These are phyloP conservation scores for Pterula multifida DNA, from an alignment of 1,284 basidiomycete genomes.

Conservation along the genomic window DNA sequence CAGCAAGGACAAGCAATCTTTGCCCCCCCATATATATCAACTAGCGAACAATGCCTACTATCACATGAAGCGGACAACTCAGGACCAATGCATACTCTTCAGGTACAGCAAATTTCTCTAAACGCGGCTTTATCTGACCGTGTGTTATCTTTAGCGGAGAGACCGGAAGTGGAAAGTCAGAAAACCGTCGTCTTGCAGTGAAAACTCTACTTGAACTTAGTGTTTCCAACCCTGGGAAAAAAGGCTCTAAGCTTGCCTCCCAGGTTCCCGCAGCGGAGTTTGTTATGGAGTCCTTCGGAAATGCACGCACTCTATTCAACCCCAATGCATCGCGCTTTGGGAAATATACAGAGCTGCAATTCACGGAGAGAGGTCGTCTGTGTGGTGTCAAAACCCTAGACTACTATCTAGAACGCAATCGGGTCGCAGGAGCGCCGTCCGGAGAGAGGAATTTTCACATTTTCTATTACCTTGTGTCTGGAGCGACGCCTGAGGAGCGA, in stretches of 20 bases:
- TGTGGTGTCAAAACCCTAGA: conserved; percentile 91
- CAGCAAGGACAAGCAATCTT: conserved; percentile 34
- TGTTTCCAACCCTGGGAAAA: conserved; percentile 85
- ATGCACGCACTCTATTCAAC: conserved; percentile 82
- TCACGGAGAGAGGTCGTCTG: conserved; percentile 80
- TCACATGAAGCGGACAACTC: conserved; percentile 88
- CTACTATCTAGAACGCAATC: conserved; percentile 89
- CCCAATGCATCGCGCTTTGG: conserved; percentile 87
- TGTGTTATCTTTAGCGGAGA: conserved; percentile 54
- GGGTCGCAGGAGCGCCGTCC: conserved; percentile 68
- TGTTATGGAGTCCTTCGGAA: conserved; percentile 89
- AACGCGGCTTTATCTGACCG: conserved; percentile 2
- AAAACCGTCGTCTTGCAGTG: conserved; percentile 81
- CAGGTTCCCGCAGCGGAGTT: conserved; percentile 92
- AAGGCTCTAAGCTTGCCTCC: conserved; percentile 75
- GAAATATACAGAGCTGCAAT: conserved; percentile 92
- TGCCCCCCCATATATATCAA: conserved; percentile 81
- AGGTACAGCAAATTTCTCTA: conserved; percentile 26
- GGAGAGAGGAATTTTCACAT: conserved; percentile 96
- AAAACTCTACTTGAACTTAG: conserved; percentile 85
- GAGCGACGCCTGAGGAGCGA: conserved; percentile 79
- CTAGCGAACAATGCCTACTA: conserved; percentile 88
- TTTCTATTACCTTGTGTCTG: conserved; percentile 91
- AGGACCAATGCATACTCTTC: conserved; percentile 85
- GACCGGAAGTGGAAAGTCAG: conserved; percentile 88